These are phyloP conservation scores for Turnera subulata DNA, from an alignment of 345 rosid species.

Conservation along the genomic window DNA sequence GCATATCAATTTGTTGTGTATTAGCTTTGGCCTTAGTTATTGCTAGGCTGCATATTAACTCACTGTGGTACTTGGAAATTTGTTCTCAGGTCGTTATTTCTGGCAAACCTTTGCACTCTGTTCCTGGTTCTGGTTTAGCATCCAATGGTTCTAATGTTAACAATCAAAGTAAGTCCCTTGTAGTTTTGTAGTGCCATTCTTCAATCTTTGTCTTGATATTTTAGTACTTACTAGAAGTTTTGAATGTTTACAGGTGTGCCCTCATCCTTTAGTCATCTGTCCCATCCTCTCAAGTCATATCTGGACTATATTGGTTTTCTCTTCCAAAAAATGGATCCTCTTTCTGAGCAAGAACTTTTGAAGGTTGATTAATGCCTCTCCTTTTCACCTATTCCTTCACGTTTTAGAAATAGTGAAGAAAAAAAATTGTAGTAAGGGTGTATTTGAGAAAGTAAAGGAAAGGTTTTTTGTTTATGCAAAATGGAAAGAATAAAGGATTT, in stretches of 20 bases:
- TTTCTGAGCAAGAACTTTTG: slow-evolving; percentile 86
- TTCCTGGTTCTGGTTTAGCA: slow-evolving; percentile 28
- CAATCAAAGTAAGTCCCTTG: too few species aligned
- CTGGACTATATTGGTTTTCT: slow-evolving; percentile 83
- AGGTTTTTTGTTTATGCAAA: too few species aligned
- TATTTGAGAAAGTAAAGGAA: too few species aligned
- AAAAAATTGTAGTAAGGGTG: too few species aligned
- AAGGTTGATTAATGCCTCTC: slow-evolving; percentile 46
- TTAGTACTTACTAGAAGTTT: slow-evolving; percentile 12
- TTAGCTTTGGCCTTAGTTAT: slow-evolving; percentile 37
- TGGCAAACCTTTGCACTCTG: slow-evolving; percentile 41
- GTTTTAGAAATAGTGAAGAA: not conserved
- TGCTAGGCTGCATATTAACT: slow-evolving; percentile 5
- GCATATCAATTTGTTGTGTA: not conserved
- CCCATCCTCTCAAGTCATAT: slow-evolving; percentile 69
- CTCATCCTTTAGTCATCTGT: slow-evolving; percentile 27
- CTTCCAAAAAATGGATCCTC: slow-evolving; percentile 88
- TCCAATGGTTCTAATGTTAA: slow-evolving; percentile 19
- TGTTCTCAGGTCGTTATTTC: slow-evolving; percentile 46
- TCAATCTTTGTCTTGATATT: not conserved
- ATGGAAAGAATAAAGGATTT: too few species aligned
- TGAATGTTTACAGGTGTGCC: slow-evolving; percentile 45
- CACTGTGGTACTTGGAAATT: slow-evolving; percentile 32
- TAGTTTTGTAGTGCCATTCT: slow-evolving; percentile 13
- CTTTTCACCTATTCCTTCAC: not conserved